These are phyloP conservation scores for Magnusiomyces sp. DNA, from an alignment of 1,139 yeast genomes.

Conservation along the genomic window DNA sequence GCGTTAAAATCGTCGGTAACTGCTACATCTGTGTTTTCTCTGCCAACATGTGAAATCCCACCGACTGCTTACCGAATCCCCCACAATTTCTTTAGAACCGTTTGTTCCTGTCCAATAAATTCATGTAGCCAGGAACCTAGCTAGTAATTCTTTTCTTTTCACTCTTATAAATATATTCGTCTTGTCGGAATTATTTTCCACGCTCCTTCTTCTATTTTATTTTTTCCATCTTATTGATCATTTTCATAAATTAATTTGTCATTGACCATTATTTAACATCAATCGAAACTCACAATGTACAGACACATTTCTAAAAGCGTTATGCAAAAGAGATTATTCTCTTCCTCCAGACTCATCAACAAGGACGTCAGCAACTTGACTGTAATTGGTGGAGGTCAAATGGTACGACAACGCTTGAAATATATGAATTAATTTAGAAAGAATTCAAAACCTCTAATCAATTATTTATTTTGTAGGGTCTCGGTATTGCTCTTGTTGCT, in stretches of 20 bases:
- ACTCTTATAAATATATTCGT: too few relatives aligned
- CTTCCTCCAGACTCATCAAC: slow-evolving; percentile 7
- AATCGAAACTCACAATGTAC: neutral
- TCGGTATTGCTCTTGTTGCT: slow-evolving; percentile 39
- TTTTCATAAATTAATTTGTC: neutral
- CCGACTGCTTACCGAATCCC: too few relatives aligned
- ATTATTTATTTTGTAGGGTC: slow-evolving; percentile 26
- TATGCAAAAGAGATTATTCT: slow-evolving; percentile 8
- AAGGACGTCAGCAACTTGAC: slow-evolving; percentile 23
- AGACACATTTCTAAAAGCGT: neutral
- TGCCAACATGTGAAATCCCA: too few relatives aligned
- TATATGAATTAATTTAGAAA: neutral
- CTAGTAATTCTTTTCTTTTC: too few relatives aligned
- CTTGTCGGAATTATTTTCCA: neutral
- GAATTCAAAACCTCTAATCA: neutral
- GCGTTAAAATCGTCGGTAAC: too few relatives aligned
- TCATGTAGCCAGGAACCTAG: too few relatives aligned
- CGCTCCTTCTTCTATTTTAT: neutral
- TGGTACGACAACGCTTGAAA: slow-evolving; percentile 17
- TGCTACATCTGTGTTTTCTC: too few relatives aligned
- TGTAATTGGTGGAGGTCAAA: slow-evolving; percentile 37
- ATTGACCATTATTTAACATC: neutral
- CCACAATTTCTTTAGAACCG: too few relatives aligned
- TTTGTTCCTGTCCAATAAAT: too few relatives aligned
- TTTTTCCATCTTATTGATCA: neutral